Evolutionary conservation across 2,329 filamentous ascomycete genomes (phyloP).

Genomic region (Alternaria sp.): DNA sequence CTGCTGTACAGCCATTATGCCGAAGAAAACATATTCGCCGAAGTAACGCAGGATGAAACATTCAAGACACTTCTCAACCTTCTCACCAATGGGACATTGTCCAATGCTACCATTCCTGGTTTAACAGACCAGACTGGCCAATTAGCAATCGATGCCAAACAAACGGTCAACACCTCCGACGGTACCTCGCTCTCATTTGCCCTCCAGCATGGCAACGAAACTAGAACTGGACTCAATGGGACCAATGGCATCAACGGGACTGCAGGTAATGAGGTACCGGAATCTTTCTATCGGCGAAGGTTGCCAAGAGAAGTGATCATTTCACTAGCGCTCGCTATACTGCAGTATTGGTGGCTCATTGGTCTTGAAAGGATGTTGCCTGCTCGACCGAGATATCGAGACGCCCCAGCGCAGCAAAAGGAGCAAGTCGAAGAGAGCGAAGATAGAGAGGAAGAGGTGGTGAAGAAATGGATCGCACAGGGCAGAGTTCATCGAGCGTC

Average conservation of each 20-base stretch:
- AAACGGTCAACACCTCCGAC: neutral
- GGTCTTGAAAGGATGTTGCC: conserved; percentile 17
- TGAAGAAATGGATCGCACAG: conserved; percentile 25
- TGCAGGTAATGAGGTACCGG: neutral
- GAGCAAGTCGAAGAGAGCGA: conserved; percentile 13
- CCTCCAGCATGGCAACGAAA: neutral
- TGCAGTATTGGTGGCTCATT: conserved; percentile 23
- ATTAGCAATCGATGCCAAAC: neutral
- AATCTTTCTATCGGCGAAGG: conserved; percentile 10
- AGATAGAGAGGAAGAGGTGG: conserved; percentile 22
- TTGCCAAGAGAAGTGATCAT: conserved; percentile 11
- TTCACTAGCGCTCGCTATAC: neutral
- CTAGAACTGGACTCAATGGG: neutral
- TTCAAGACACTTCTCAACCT: conserved; percentile 2
- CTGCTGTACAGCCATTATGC: conserved; percentile 9
- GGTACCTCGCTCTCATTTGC: neutral
- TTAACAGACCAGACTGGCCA: neutral
- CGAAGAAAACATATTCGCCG: conserved; percentile 5
- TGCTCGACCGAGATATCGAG: conserved; percentile 6
- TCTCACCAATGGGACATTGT: neutral
- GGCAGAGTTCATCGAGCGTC: conserved; percentile 18
- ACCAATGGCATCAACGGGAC: neutral
- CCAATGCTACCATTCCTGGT: neutral
- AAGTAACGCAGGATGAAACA: conserved; percentile 5
- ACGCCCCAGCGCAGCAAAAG: neutral